Evolutionary conservation across 176 grass and related monocot genomes (phyloP).

Genomic region (Tuctoria greenei): DNA sequence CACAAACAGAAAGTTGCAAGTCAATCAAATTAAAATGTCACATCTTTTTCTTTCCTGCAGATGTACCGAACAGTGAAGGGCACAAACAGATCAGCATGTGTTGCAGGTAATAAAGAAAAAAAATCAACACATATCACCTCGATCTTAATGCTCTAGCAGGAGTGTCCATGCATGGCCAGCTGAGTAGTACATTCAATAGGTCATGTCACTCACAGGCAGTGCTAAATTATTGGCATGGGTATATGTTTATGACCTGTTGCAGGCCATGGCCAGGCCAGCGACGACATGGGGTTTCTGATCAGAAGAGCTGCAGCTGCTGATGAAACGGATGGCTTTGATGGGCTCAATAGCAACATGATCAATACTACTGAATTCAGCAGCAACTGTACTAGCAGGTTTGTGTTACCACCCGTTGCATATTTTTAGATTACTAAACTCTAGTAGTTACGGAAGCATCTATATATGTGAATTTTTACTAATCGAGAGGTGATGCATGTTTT

Average conservation of each 20-base stretch:
- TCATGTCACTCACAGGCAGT: slow-evolving; percentile 36
- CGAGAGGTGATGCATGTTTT: not conserved
- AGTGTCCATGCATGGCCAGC: slow-evolving; percentile 20
- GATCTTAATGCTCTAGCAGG: slow-evolving; percentile 9
- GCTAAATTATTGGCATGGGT: slow-evolving; percentile 33
- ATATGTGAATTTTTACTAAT: not conserved
- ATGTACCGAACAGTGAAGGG: slow-evolving; percentile 99
- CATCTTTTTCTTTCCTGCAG: slow-evolving; percentile 50
- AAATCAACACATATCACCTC: slow-evolving; percentile 36
- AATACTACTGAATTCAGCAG: slow-evolving; percentile 30
- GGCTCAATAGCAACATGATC: slow-evolving; percentile 45
- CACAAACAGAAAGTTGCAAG: not conserved
- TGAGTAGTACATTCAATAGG: slow-evolving; percentile 19
- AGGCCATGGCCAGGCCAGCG: slow-evolving; percentile 51
- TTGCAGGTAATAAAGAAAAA: slow-evolving; percentile 40
- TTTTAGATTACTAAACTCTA: not conserved
- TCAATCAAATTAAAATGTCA: not conserved
- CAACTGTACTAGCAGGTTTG: slow-evolving; percentile 20
- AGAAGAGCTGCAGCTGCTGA: slow-evolving; percentile 26
- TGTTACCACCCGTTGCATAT: not conserved
- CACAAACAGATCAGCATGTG: slow-evolving; percentile 67
- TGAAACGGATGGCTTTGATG: slow-evolving; percentile 42
- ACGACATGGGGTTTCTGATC: slow-evolving; percentile 44
- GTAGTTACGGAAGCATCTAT: not conserved
- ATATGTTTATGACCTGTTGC: slow-evolving; percentile 25